These are phyloP conservation scores for Solanum commersonii DNA, from an alignment of 257 asterid genomes.

Conservation along the genomic window DNA sequence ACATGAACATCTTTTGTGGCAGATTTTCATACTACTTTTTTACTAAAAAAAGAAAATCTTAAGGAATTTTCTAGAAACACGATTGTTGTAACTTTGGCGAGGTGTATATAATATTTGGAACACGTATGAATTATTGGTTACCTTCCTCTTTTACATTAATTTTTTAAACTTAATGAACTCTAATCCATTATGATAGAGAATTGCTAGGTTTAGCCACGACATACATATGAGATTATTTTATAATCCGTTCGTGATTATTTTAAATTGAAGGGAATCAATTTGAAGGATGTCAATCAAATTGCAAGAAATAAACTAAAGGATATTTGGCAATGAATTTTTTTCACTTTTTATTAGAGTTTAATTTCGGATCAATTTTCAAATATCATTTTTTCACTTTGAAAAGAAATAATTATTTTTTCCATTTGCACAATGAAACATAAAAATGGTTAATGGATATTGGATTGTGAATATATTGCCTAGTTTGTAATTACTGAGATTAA, in stretches of 20 bases:
- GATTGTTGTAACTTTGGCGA: neutral
- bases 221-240: neutral
- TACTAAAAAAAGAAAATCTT: neutral
- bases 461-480: neutral
- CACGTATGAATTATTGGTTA: neutral
- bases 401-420: too few relatives aligned
- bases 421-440: neutral
- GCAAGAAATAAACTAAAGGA: neutral
- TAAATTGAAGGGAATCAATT: neutral
- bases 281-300: neutral
- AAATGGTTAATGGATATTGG: neutral
- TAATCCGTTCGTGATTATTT: neutral
- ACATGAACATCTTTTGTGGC: neutral
- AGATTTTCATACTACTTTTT: neutral
- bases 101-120: neutral
- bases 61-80: neutral
- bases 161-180: neutral
- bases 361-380: too few relatives aligned
- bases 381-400: too few relatives aligned
- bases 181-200: neutral
- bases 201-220: neutral
- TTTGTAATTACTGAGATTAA: neutral
- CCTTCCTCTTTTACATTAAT: neutral
- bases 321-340: too few relatives aligned
- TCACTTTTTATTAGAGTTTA: too few relatives aligned